Conservation (phyloP, 169 alveolate genomes). For the Cyclospora cayetanensis region DNA sequence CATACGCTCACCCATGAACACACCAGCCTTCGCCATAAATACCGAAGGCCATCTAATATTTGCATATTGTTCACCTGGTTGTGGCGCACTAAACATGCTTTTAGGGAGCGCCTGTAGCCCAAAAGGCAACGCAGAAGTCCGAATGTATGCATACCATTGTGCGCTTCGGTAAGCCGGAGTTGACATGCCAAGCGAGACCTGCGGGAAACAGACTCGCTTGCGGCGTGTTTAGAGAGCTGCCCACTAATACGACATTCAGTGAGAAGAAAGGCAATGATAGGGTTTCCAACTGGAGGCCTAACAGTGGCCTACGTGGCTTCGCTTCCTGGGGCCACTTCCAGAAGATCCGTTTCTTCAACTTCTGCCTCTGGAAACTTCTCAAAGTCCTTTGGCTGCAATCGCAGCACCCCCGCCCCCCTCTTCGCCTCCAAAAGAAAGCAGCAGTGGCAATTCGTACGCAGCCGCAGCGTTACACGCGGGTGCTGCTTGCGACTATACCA, state of each 20-base stretch:
- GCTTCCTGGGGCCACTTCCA: conserved; percentile 88
- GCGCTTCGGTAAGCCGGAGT: conserved; percentile 11
- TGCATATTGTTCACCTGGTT: neutral
- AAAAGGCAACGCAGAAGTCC: neutral
- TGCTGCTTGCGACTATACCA: neutral
- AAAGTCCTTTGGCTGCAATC: conserved; percentile 81
- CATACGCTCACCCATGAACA: neutral
- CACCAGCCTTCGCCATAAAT: neutral
- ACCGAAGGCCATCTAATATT: neutral
- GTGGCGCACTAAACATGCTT: neutral
- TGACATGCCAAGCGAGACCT: conserved; percentile 67
- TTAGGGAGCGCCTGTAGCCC: neutral
- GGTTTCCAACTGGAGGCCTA: neutral
- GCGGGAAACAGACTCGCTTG: neutral
- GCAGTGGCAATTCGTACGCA: neutral
- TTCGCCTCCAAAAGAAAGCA: neutral
- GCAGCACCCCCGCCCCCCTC: neutral
- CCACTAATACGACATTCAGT: neutral
- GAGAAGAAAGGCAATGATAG: neutral
- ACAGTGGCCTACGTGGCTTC: neutral
- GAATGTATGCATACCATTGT: neutral
- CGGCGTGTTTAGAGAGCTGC: too few relatives aligned
- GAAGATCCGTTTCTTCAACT: conserved; percentile 95
- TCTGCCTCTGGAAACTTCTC: conserved; percentile 89
- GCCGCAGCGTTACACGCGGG: neutral